Evolutionary conservation across 2,329 filamentous ascomycete genomes (phyloP).

Genomic region (Dactylellina drechsleri): DNA sequence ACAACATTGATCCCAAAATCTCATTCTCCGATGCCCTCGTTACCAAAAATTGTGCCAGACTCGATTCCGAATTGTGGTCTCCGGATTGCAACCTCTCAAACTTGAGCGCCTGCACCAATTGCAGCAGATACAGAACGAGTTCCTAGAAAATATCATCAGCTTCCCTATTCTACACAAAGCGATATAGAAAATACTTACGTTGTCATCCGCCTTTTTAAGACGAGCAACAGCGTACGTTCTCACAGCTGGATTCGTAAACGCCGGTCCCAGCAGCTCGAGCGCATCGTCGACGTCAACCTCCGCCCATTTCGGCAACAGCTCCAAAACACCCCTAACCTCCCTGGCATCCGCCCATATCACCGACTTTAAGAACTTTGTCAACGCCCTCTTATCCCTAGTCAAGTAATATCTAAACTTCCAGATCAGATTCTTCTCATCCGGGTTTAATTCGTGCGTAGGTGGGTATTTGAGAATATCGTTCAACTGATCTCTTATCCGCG

Average conservation of each 20-base stretch:
- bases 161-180: neutral
- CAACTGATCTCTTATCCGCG: slow-evolving; percentile 91
- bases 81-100: slow-evolving; percentile 74
- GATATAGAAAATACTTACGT: slow-evolving; percentile 60
- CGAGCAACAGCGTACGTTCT: slow-evolving; percentile 93
- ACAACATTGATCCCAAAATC: slow-evolving; percentile 90
- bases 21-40: slow-evolving; percentile 87
- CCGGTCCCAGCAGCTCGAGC: slow-evolving; percentile 89
- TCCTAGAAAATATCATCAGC: slow-evolving; percentile 61
- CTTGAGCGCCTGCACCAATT: slow-evolving; percentile 94
- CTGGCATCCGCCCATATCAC: slow-evolving; percentile 90
- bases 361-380: slow-evolving; percentile 98
- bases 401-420: slow-evolving; percentile 98
- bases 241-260: slow-evolving; percentile 87
- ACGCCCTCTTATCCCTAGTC: slow-evolving; percentile 86
- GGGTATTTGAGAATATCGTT: slow-evolving; percentile 91
- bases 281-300: slow-evolving; percentile 98
- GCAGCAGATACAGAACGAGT: slow-evolving; percentile 86
- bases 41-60: slow-evolving; percentile 88
- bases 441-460: slow-evolving; percentile 84
- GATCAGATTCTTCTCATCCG: slow-evolving; percentile 93
- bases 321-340: slow-evolving; percentile 88
- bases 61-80: slow-evolving; percentile 77
- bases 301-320: slow-evolving; percentile 90
- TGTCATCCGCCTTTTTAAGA: slow-evolving; percentile 88